Conservation (phyloP, 176 grass and related monocot species). For the Tillandsia fasciculata region DNA sequence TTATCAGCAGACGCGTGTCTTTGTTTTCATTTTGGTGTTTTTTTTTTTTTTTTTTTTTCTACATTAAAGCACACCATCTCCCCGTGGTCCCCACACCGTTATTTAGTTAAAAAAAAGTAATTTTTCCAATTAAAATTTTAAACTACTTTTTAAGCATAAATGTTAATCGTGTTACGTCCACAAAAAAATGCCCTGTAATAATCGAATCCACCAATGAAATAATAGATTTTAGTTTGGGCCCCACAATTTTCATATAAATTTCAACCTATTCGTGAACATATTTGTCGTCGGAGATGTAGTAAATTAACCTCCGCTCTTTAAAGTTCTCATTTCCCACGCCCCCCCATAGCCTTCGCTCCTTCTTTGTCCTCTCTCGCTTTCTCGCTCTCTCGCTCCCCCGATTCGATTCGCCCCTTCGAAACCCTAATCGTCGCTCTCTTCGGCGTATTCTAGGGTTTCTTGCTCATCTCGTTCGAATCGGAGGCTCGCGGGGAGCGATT, state of each 20-base stretch:
- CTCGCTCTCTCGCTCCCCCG: conserved; percentile 14
- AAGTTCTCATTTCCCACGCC: conserved; percentile 36
- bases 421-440: conserved; percentile 8
- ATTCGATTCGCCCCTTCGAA: conserved; percentile 13
- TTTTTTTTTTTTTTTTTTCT: no score
- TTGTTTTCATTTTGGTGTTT: no score
- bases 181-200: no score
- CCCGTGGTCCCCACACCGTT: no score
- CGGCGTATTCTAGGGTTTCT: not conserved
- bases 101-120: no score
- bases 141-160: no score
- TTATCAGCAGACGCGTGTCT: no score
- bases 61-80: no score
- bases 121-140: no score
- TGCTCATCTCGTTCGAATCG: not conserved
- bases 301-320: conserved; percentile 5
- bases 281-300: not conserved
- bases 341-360: not conserved
- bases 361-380: not conserved
- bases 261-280: not conserved
- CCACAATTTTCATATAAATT: not conserved
- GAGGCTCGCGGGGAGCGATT: conserved; percentile 14
- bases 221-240: not conserved
- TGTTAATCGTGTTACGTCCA: no score
- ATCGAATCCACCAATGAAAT: no score